Evolutionary conservation across 2,329 filamentous ascomycete species (phyloP).

Genomic region (Sphaerostilbella broomeana): DNA sequence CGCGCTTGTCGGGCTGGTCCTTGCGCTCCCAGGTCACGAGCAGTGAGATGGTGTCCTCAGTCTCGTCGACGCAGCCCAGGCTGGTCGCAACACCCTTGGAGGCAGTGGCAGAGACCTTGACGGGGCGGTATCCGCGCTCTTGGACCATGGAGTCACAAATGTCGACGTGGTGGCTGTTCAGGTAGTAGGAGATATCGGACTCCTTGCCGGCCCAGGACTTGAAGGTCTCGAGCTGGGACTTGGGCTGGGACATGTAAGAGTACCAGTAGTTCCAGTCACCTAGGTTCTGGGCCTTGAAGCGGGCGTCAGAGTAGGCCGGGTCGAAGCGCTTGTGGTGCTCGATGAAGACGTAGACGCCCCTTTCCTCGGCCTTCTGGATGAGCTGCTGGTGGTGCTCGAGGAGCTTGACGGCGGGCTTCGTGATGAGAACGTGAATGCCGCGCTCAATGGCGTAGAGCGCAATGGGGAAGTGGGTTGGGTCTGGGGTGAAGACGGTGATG

Average conservation of each 20-base stretch:
- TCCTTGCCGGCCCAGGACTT: constrained; percentile 89
- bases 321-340: constrained; percentile 98
- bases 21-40: constrained; percentile 82
- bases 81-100: constrained; percentile 71
- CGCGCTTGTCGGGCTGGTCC: constrained; percentile 60
- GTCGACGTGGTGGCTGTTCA: constrained; percentile 92
- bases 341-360: constrained; percentile 83
- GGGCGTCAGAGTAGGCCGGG: constrained; percentile 84
- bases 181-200: constrained; percentile 91
- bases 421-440: constrained; percentile 84
- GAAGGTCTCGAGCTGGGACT: constrained; percentile 88
- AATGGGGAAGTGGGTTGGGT: constrained; percentile 88
- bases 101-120: constrained; percentile 70
- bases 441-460: constrained; percentile 87
- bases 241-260: constrained; percentile 91
- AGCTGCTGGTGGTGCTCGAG: constrained; percentile 74
- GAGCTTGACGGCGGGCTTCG: constrained; percentile 85
- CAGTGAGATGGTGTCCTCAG: constrained; percentile 89
- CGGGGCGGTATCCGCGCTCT: constrained; percentile 62
- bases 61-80: constrained; percentile 71
- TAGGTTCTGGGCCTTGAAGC: constrained; percentile 65
- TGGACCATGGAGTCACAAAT: constrained; percentile 89
- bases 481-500: constrained; percentile 93
- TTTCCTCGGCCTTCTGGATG: constrained; percentile 61
- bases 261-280: constrained; percentile 99